Percentiles rank a stretch among this genome's conserved stretches.
Conservation (phyloP, 2,329 filamentous ascomycete genomes). For the Monosporascus sp. region DNA sequence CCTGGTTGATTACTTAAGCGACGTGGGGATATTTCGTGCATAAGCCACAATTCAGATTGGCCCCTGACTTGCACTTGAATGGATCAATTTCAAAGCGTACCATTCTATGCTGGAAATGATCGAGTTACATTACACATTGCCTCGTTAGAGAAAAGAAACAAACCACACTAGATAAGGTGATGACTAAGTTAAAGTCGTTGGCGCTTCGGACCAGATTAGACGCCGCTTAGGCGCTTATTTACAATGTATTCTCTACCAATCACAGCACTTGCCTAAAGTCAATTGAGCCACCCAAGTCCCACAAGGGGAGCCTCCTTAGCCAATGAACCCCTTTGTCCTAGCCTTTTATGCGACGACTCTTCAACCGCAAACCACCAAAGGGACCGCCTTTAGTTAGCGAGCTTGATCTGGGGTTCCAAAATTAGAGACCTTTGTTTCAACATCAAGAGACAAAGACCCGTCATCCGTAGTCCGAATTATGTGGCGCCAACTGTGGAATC, state of each 20-base stretch:
- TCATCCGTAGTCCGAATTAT: background rate
- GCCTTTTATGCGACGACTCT: background rate
- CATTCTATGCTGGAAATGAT: too few relatives aligned
- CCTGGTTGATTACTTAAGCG: too few relatives aligned
- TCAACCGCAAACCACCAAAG: background rate
- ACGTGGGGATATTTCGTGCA: background rate
- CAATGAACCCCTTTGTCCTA: background rate
- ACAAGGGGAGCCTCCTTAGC: background rate
- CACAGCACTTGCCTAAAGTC: background rate
- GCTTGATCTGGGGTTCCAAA: background rate
- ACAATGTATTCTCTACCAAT: background rate
- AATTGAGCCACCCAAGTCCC: background rate
- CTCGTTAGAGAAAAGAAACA: too few relatives aligned
- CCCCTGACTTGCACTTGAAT: too few relatives aligned
- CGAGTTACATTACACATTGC: too few relatives aligned
- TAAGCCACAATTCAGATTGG: background rate
- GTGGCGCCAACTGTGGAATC: background rate
- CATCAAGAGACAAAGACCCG: background rate
- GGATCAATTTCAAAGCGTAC: too few relatives aligned
- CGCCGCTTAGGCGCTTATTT: background rate
- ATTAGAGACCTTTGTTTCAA: background rate
- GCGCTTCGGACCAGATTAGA: too few relatives aligned
- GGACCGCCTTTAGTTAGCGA: background rate
- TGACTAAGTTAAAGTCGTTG: background rate
- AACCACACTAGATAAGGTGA: background rate